Percentiles rank a stretch among this genome's conserved stretches.
Conservation (phyloP, 1,284 basidiomycete genomes). For the Pseudozyma flocculosa region DNA sequence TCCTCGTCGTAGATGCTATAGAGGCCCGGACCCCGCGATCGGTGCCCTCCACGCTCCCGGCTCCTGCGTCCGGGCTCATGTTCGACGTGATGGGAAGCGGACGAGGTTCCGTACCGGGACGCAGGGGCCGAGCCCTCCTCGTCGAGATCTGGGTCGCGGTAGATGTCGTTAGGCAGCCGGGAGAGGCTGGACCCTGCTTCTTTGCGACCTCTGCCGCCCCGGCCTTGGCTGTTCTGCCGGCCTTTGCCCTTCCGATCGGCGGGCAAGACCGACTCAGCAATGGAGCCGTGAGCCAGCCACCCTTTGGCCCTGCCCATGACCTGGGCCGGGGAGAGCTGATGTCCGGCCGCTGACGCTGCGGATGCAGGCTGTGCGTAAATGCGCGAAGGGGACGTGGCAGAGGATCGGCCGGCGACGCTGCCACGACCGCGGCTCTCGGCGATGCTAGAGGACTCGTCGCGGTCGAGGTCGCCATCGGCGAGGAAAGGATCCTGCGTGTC, state of each 20-base stretch:
- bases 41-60: too few species aligned
- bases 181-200: neutral
- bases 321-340: neutral
- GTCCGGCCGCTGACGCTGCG: neutral
- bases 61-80: neutral
- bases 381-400: neutral
- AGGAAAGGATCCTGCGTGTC: slow-evolving; percentile 37
- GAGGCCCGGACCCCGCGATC: slow-evolving; percentile 3
- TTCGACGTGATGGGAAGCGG: neutral
- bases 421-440: slow-evolving; percentile 1
- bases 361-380: neutral
- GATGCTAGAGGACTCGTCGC: slow-evolving; percentile 13
- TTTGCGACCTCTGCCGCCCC: neutral
- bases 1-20: slow-evolving; percentile 30
- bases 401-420: neutral
- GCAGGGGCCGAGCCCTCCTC: neutral
- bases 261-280: neutral
- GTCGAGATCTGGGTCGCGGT: neutral
- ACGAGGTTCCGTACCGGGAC: neutral
- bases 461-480: slow-evolving; percentile 35
- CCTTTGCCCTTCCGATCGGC: neutral
- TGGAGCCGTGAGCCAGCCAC: slow-evolving; percentile 40
- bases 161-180: neutral
- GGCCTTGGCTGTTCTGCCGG: neutral
- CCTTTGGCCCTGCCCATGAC: slow-evolving; percentile 16